Percentiles rank a stretch among this genome's conserved stretches.
These are phyloP conservation scores for Marchantia paleacea DNA, from an alignment of 225 moss, liverwort and hornwort species.

Conservation along the genomic window DNA sequence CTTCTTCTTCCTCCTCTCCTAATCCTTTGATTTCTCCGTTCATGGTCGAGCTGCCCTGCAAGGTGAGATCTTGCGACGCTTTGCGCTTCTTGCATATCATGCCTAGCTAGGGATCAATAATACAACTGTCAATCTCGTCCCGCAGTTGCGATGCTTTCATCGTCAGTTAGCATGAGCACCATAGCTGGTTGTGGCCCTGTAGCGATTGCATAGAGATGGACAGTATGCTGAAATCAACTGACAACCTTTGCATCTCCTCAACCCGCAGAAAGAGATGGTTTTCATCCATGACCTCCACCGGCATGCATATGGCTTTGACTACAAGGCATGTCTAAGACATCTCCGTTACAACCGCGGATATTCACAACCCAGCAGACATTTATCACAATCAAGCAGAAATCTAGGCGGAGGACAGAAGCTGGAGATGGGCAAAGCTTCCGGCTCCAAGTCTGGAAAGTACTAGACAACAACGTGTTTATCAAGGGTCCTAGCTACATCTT, in stretches of 20 bases:
- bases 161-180: neutral
- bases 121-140: neutral
- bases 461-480: neutral
- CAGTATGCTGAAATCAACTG: neutral
- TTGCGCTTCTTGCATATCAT: neutral
- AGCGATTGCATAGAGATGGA: neutral
- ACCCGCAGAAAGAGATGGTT: conserved; percentile 20
- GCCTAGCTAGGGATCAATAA: neutral
- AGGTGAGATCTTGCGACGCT: conserved; percentile 7
- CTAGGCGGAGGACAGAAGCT: conserved; percentile 12
- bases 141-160: neutral
- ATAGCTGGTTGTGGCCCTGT: neutral
- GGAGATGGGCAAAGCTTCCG: neutral
- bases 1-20: conserved; percentile 9
- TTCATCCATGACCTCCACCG: conserved; percentile 19
- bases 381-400: conserved; percentile 15
- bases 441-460: conserved; percentile 19
- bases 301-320: conserved; percentile 18
- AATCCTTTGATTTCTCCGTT: neutral
- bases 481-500: neutral
- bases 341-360: conserved; percentile 16
- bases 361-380: conserved; percentile 7
- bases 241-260: conserved; percentile 3
- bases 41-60: conserved; percentile 20
- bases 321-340: conserved; percentile 17